These are phyloP conservation scores for Tilletia caries DNA, from an alignment of 1,284 basidiomycete genomes.

Conservation along the genomic window DNA sequence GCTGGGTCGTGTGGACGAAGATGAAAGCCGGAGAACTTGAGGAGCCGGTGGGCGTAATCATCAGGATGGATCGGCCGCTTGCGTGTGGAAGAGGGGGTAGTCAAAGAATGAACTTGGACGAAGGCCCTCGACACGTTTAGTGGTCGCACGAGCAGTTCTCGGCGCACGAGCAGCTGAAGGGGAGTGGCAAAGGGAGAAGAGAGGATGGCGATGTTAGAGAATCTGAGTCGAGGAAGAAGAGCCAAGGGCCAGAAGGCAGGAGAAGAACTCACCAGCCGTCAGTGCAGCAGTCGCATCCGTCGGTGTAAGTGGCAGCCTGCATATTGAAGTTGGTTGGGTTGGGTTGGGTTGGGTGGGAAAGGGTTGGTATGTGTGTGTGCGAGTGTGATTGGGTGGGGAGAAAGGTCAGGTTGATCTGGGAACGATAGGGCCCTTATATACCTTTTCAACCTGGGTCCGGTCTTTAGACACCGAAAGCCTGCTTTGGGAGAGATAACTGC, in stretches of 20 bases:
- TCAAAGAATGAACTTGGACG: no score
- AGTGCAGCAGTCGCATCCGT: constrained; percentile 12
- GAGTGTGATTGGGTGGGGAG: neutral
- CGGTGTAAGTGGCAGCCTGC: neutral
- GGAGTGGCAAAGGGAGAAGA: neutral
- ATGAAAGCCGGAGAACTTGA: no score
- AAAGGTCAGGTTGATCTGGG: neutral
- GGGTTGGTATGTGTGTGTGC: neutral
- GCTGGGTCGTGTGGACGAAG: no score
- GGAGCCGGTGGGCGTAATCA: no score
- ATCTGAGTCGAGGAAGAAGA: no score
- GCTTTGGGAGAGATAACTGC: no score
- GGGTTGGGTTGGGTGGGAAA: no score
- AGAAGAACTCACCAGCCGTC: neutral
- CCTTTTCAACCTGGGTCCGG: neutral
- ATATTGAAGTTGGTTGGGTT: neutral
- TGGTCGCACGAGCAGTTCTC: constrained; percentile 10
- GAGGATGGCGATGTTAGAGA: neutral
- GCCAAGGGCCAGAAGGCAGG: neutral
- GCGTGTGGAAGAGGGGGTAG: no score
- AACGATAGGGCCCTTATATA: neutral
- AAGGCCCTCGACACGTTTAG: neutral
- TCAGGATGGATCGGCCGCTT: no score
- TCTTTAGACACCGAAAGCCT: neutral
- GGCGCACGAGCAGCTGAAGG: constrained; percentile 11